Evolutionary conservation across 208 protist species (phyloP), one percentile per base, ranked within the genome.

Genomic region (Wallacemonas sp.): DNA sequence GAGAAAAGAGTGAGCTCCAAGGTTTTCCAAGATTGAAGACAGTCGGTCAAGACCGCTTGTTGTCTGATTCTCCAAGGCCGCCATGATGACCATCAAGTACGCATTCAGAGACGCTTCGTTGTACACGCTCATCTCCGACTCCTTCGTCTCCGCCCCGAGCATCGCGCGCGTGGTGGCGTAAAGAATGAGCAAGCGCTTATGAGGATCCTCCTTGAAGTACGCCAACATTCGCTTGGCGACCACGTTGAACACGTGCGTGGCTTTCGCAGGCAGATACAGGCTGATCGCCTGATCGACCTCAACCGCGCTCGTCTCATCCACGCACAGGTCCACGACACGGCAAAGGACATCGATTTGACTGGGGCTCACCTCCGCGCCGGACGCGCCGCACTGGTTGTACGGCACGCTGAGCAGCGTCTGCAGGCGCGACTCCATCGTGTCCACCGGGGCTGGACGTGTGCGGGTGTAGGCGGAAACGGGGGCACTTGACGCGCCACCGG

Each of bases 41-140:
- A 93, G 61, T 24, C 84, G 72, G 42, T 95, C 90, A 45, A 87
- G 72, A 1, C 90, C 90, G 54, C 74, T 79, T 34, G 68, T 70
- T 21, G 82, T 85, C 65, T 95, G 90, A 11, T 79, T 81, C 60
- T 80, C 77, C 28, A 68, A 79, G 19, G 82, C 77, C 1, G 90
- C 83, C 36, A 90, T 76, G 27, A 95, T 72, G 59, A 87, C 79
- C 86, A 95, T 91, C 15, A 93, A 70, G 51, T 84, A 95, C 15
- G 84, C 80, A 42, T 91, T 91, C 5, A 95, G 62, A 28, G 75
- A 62, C 12, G 82, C 72, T 30, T 83, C 77, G 22, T 75, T 90
- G 51, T 81, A 90, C 6, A 79, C 41, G 53, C 84, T 68, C 11
- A 67, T 61, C 19, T 62, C 56, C 28, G 51, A 72, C 21, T 85